phyloP scores from a whole-genome alignment of 2,329 filamentous ascomycete species.

The Aspergillus versicolor region DNA sequence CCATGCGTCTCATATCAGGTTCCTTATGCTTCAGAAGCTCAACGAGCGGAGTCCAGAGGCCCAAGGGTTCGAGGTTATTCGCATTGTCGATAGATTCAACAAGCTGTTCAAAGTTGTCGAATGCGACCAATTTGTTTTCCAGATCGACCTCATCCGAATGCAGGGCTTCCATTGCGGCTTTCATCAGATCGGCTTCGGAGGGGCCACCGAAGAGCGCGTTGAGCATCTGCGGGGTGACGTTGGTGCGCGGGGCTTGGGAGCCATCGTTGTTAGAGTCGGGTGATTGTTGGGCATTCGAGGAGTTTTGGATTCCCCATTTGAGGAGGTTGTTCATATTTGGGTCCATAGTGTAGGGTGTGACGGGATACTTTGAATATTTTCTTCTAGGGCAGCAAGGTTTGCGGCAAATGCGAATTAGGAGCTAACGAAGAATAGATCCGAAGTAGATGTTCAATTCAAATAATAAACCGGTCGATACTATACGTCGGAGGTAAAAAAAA shows the following conservation, averaged over 20 bases:
- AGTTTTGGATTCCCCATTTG: conserved; percentile 73
- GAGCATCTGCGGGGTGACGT: conserved; percentile 68
- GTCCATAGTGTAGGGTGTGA: conserved; percentile 47
- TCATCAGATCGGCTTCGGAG: conserved; percentile 91
- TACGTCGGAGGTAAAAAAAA: not conserved
- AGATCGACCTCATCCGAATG: conserved; percentile 64
- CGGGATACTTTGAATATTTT: not conserved
- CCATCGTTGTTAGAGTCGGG: conserved; percentile 34
- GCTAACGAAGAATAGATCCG: not conserved
- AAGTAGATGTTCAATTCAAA: not conserved
- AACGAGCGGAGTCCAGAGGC: conserved; percentile 80
- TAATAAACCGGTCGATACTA: not conserved
- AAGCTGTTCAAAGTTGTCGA: conserved; percentile 93
- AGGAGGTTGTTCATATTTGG: conserved; percentile 73
- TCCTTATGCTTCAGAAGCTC: conserved; percentile 68
- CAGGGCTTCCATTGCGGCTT: conserved; percentile 75
- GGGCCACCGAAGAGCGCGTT: conserved; percentile 76
- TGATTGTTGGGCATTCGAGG: conserved; percentile 37
- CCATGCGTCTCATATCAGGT: conserved; percentile 73
- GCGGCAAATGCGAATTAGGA: not conserved
- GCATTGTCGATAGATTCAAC: conserved; percentile 94
- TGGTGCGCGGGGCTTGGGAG: conserved; percentile 31
- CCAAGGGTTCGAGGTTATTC: conserved; percentile 80
- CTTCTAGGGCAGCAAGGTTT: not conserved
- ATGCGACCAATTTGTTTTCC: conserved; percentile 76